A percentile compares a stretch with the other conserved stretches of the same genome.
Conservation (phyloP, 2,329 filamentous ascomycete genomes). For the Ascocoryne sarcoides region DNA sequence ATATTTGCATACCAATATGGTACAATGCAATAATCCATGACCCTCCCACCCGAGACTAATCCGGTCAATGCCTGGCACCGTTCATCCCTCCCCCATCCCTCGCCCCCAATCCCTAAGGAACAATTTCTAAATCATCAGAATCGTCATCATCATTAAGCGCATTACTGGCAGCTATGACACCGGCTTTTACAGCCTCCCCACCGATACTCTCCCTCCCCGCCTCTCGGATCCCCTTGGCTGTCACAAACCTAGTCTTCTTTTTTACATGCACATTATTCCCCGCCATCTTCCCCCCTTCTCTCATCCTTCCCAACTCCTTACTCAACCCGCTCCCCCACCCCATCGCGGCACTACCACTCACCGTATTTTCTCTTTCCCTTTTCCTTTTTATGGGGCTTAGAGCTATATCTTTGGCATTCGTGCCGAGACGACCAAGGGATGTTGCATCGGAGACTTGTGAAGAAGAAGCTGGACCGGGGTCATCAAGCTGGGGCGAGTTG, state of each 20-base stretch:
- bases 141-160: conserved; percentile 25
- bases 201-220: conserved; percentile 67
- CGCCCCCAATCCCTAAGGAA: too few species aligned
- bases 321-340: conserved; percentile 51
- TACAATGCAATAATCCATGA: too few species aligned
- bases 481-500: not conserved
- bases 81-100: too few species aligned
- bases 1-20: too few species aligned
- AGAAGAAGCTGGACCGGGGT: not conserved
- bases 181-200: conserved; percentile 32
- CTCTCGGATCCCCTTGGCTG: conserved; percentile 67
- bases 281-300: conserved; percentile 45
- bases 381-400: conserved; percentile 56
- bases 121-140: conserved; percentile 28
- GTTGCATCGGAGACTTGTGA: conserved; percentile 31
- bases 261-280: conserved; percentile 32
- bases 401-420: conserved; percentile 37
- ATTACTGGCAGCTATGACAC: too few species aligned
- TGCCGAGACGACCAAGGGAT: conserved; percentile 35
- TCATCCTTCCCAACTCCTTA: conserved; percentile 53
- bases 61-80: too few species aligned
- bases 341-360: conserved; percentile 25
- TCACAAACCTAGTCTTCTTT: conserved; percentile 74
- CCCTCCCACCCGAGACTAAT: too few species aligned
- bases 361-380: conserved; percentile 36